phyloP scores from a whole-genome alignment of 441 rosid species.

The Eutrema salsugineum region DNA sequence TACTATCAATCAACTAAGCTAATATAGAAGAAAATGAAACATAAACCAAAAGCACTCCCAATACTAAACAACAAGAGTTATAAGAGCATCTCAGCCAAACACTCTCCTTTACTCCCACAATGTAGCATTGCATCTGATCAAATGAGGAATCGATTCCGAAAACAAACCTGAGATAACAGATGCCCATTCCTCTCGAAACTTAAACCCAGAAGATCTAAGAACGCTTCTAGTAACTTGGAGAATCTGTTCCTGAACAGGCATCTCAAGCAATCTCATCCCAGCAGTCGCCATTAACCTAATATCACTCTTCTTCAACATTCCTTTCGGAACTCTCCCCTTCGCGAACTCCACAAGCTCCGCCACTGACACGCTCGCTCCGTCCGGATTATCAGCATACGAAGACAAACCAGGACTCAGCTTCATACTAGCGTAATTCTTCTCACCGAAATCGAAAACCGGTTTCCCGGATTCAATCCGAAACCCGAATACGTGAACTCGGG shows the following conservation, averaged over 20 bases:
- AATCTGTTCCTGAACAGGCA: slow-evolving; percentile 48
- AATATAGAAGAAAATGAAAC: not conserved
- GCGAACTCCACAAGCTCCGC: slow-evolving; percentile 61
- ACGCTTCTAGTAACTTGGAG: slow-evolving; percentile 48
- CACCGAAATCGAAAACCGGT: slow-evolving; percentile 49
- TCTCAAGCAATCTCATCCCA: slow-evolving; percentile 71
- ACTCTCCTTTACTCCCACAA: not conserved
- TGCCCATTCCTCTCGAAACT: slow-evolving; percentile 65
- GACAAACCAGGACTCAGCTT: slow-evolving; percentile 82
- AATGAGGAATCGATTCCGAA: not conserved
- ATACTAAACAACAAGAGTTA: not conserved
- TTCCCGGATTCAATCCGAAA: slow-evolving; percentile 35
- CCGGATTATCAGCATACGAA: slow-evolving; percentile 52
- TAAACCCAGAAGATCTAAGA: slow-evolving; percentile 61
- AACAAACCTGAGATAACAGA: slow-evolving; percentile 72
- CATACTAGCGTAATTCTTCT: slow-evolving; percentile 40
- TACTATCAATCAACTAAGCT: not conserved
- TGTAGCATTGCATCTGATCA: not conserved
- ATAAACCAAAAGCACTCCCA: not conserved
- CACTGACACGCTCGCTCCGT: slow-evolving; percentile 52
- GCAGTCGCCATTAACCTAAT: slow-evolving; percentile 90
- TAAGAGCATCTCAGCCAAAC: not conserved
- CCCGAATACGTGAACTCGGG: slow-evolving; percentile 65
- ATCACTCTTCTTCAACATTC: slow-evolving; percentile 57
- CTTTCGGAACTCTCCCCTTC: slow-evolving; percentile 49